These are phyloP conservation scores for Xylariaceae sp. DNA, from an alignment of 2,329 filamentous ascomycete species.

Conservation along the genomic window DNA sequence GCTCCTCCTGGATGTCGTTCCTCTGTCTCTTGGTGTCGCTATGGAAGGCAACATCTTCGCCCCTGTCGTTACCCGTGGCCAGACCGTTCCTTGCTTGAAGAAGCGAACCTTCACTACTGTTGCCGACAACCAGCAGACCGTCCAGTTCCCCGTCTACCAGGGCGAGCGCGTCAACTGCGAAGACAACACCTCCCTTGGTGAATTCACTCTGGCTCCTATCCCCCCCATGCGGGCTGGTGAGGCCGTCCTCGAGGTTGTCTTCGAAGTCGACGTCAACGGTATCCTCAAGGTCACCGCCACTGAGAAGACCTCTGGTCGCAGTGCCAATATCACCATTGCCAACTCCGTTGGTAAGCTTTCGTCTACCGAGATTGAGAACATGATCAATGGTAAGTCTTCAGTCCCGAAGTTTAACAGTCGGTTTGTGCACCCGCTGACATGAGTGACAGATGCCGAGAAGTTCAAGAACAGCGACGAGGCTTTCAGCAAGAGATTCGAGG, in stretches of 20 bases:
- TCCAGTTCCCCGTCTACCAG: conserved; percentile 91
- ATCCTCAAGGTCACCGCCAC: conserved; percentile 99
- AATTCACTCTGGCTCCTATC: conserved; percentile 89
- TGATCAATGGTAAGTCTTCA: conserved; percentile 80
- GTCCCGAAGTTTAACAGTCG: no score
- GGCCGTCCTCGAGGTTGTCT: conserved; percentile 93
- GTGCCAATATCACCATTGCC: conserved; percentile 98
- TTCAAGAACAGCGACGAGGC: conserved; percentile 98
- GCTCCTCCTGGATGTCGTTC: conserved; percentile 91
- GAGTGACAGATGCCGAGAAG: conserved; percentile 89
- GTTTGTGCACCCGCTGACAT: no score
- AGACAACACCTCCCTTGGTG: conserved; percentile 95
- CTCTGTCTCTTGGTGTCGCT: conserved; percentile 94
- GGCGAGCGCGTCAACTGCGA: conserved; percentile 97
- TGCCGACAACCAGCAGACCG: conserved; percentile 68
- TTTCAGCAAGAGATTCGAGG: conserved; percentile 99
- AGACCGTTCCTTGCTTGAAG: conserved; percentile 74
- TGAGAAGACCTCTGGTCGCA: conserved; percentile 97
- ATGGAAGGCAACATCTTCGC: conserved; percentile 99
- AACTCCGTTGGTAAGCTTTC: conserved; percentile 99
- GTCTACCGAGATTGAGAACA: conserved; percentile 89
- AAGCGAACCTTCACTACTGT: conserved; percentile 84
- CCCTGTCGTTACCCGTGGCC: conserved; percentile 76
- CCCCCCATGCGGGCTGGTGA: conserved; percentile 91
- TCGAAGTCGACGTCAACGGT: conserved; percentile 99